Evolutionary conservation across 2,329 filamentous ascomycete species (phyloP).

Genomic region (Apiospora rasikravindrae): DNA sequence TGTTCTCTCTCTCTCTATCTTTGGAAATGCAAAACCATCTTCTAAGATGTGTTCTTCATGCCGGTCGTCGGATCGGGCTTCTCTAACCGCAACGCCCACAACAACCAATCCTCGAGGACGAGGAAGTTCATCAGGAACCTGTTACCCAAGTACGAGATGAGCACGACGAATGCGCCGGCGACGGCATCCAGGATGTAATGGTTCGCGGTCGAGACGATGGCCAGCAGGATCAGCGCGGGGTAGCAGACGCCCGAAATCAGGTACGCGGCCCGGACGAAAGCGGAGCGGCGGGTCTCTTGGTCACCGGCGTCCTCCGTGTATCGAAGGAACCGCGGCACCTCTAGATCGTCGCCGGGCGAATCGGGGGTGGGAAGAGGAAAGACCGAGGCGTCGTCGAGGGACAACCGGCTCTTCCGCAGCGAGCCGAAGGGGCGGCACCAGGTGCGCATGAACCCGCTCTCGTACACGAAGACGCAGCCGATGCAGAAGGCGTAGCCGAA

Average conservation of each 20-base stretch:
- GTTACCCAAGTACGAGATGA: constrained; percentile 61
- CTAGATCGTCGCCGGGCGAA: constrained; percentile 1
- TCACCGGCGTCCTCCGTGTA: background rate
- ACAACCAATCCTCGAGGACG: constrained; percentile 68
- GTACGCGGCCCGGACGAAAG: constrained; percentile 27
- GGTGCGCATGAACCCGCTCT: constrained; percentile 54
- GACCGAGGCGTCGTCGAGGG: background rate
- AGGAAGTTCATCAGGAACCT: constrained; percentile 62
- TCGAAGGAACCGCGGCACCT: background rate
- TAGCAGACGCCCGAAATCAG: constrained; percentile 53
- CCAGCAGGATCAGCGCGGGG: constrained; percentile 57
- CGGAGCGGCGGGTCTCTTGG: constrained; percentile 30
- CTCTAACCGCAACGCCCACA: constrained; percentile 66
- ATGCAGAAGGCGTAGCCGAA: constrained; percentile 62
- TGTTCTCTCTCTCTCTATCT: background rate
- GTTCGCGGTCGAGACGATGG: constrained; percentile 67
- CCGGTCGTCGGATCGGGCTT: constrained; percentile 63
- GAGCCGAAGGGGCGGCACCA: constrained; percentile 24
- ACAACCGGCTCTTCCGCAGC: background rate
- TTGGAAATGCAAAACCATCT: too few relatives aligned
- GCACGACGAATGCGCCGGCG: constrained; percentile 66
- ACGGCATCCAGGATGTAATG: constrained; percentile 70
- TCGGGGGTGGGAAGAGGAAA: background rate
- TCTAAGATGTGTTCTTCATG: constrained; percentile 25
- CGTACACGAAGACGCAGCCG: constrained; percentile 57